phyloP scores from a whole-genome alignment of 2,329 filamentous ascomycete genomes.

The Blumeria graminis region DNA sequence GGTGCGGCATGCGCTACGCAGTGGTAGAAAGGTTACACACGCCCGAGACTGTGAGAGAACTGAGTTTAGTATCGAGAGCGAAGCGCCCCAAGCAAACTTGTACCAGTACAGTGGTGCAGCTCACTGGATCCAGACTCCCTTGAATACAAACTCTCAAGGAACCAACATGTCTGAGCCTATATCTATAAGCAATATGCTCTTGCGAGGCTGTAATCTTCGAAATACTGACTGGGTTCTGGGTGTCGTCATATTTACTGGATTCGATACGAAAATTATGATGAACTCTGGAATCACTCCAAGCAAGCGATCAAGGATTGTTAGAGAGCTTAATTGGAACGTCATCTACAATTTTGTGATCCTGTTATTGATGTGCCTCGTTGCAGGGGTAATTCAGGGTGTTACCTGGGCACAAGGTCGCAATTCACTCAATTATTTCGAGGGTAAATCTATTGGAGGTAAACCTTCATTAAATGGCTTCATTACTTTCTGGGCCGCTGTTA shows the following conservation, averaged over 20 bases:
- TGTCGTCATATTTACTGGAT: conserved; percentile 78
- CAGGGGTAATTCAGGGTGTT: conserved; percentile 63
- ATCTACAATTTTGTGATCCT: conserved; percentile 88
- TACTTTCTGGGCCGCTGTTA: conserved; percentile 86
- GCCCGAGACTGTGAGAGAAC: conserved; percentile 79
- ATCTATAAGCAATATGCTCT: conserved; percentile 79
- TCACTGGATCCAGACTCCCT: conserved; percentile 58
- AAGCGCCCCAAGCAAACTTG: conserved; percentile 74
- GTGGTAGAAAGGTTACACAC: conserved; percentile 60
- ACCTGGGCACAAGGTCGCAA: conserved; percentile 54
- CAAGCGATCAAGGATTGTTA: conserved; percentile 75
- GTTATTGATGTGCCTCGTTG: conserved; percentile 67
- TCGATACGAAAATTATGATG: conserved; percentile 98
- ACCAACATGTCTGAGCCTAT: conserved; percentile 79
- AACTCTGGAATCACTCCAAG: conserved; percentile 88
- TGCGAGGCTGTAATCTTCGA: conserved; percentile 77
- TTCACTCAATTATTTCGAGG: conserved; percentile 65
- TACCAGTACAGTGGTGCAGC: conserved; percentile 87
- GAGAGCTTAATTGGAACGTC: conserved; percentile 92
- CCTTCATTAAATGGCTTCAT: conserved; percentile 72
- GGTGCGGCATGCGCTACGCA: conserved; percentile 73
- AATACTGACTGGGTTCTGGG: conserved; percentile 95
- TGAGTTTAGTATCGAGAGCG: conserved; percentile 73
- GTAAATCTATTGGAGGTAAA: conserved; percentile 52
- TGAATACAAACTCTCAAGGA: conserved; percentile 33